These are phyloP conservation scores for Leptomonas pyrrhocoris DNA, from an alignment of 208 protist species.

Conservation along the genomic window DNA sequence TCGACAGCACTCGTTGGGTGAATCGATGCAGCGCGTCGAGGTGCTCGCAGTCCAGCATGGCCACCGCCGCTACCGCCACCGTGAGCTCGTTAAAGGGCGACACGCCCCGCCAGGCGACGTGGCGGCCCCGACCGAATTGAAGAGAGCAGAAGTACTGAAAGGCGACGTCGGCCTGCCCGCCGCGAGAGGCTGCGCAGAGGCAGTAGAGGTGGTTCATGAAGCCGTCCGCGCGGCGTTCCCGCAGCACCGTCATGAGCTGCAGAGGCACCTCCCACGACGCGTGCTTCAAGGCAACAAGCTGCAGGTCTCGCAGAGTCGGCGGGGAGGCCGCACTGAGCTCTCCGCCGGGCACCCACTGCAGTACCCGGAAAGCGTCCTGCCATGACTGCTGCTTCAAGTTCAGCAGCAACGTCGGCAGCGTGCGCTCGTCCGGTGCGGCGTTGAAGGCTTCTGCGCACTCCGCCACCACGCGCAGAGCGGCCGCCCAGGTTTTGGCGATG, in stretches of 20 bases:
- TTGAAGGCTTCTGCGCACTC: constrained; percentile 34
- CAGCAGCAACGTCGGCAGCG: constrained; percentile 55
- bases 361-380: constrained; percentile 71
- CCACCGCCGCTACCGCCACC: constrained; percentile 63
- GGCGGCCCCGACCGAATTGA: constrained; percentile 18
- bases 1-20: constrained; percentile 17
- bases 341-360: constrained; percentile 36
- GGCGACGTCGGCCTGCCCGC: constrained; percentile 37
- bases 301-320: constrained; percentile 61
- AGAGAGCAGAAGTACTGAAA: constrained; percentile 30
- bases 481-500: constrained; percentile 53
- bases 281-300: constrained; percentile 72
- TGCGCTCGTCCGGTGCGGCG: constrained; percentile 53
- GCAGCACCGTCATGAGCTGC: constrained; percentile 31
- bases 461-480: constrained; percentile 46
- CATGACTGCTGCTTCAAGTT: constrained; percentile 72
- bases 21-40: constrained; percentile 40
- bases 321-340: constrained; percentile 17
- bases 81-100: constrained; percentile 72
- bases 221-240: constrained; percentile 31
- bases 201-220: constrained; percentile 86
- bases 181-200: constrained; percentile 63
- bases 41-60: constrained; percentile 63
- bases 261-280: constrained; percentile 67
- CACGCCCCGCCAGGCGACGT: constrained; percentile 5